phyloP scores from a whole-genome alignment of 306 rosid species.

The Glycine soja region DNA sequence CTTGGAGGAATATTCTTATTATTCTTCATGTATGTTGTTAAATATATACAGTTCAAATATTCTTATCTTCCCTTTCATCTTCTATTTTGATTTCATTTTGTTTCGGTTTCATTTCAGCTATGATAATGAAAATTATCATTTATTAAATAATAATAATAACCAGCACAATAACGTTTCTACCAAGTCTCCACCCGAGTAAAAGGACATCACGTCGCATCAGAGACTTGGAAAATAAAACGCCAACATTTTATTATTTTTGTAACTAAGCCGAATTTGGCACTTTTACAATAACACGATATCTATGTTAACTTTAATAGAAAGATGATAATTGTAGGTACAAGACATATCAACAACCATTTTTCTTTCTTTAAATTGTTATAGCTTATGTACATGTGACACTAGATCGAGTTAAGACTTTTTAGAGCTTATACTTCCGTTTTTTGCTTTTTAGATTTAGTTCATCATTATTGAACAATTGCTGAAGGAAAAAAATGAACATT shows the following conservation, averaged over 20 bases:
- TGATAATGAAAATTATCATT: slow-evolving; percentile 14
- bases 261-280: background rate
- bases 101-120: background rate
- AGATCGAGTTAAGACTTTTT: background rate
- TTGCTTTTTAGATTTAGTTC: background rate
- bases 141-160: slow-evolving; percentile 6
- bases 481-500: background rate
- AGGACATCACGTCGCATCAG: slow-evolving; percentile 21
- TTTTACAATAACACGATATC: background rate
- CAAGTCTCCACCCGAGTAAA: slow-evolving; percentile 14
- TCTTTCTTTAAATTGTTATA: background rate
- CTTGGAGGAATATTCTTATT: slow-evolving; percentile 42
- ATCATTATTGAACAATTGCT: background rate
- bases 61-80: slow-evolving; percentile 7
- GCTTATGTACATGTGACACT: background rate
- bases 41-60: slow-evolving; percentile 1
- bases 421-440: background rate
- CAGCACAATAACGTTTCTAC: slow-evolving; percentile 1
- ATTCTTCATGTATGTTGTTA: background rate
- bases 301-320: slow-evolving; percentile 13
- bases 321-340: background rate
- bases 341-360: background rate
- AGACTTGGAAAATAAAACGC: background rate
- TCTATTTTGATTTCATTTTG: background rate
- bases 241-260: background rate